A percentile compares a stretch with the other conserved stretches of the same genome.
phyloP scores from a whole-genome alignment of 2,329 filamentous ascomycete genomes.

The Ceratocystis huliohia region DNA sequence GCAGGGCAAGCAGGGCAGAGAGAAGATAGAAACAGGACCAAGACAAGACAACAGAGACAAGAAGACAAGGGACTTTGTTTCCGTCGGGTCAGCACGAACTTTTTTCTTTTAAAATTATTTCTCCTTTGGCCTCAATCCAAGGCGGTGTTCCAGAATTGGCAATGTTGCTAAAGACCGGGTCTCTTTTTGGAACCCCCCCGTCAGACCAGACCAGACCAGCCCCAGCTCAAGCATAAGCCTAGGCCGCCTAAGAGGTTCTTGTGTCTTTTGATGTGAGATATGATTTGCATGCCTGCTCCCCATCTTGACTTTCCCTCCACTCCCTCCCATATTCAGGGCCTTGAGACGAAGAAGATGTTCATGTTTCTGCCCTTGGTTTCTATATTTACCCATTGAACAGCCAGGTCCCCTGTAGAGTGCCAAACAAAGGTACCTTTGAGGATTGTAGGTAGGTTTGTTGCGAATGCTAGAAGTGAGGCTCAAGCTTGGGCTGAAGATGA shows the following conservation, averaged over 20 bases:
- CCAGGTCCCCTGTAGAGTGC: background rate
- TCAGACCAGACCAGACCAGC: too few species aligned
- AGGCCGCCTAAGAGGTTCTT: background rate
- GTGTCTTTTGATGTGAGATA: background rate
- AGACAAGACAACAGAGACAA: background rate
- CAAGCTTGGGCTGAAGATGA: too few species aligned
- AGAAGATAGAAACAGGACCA: background rate
- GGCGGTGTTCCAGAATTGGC: background rate
- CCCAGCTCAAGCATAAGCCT: too few species aligned
- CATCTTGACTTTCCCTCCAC: background rate
- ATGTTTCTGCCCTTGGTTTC: background rate
- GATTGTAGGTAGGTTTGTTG: too few species aligned
- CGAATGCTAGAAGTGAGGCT: background rate
- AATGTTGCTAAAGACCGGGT: background rate
- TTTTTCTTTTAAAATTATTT: background rate
- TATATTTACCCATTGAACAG: background rate
- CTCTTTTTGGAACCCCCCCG: background rate
- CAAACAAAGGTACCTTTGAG: constrained; percentile 1
- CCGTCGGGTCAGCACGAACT: background rate
- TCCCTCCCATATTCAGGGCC: background rate
- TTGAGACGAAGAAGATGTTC: background rate
- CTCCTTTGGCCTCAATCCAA: background rate
- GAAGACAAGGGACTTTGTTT: constrained; percentile 1
- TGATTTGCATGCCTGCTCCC: background rate
- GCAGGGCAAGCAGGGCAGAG: background rate